These are phyloP conservation scores for Ensete glaucum DNA, from an alignment of 176 grass and related monocot species.

Conservation along the genomic window DNA sequence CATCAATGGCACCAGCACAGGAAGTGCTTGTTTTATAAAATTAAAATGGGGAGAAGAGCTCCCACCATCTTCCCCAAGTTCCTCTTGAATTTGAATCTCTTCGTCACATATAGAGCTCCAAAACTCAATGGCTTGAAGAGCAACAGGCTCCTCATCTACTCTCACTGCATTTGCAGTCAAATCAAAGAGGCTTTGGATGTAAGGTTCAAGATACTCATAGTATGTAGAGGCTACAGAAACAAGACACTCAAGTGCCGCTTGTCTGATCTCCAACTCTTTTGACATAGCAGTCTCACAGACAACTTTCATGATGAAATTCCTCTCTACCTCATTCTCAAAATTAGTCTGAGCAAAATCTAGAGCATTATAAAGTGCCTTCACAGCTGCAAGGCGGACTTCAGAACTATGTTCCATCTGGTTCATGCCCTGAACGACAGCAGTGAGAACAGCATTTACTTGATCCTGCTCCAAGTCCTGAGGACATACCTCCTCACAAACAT, in stretches of 20 bases:
- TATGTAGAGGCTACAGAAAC: constrained; percentile 81
- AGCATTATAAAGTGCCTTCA: constrained; percentile 67
- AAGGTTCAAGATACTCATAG: constrained; percentile 48
- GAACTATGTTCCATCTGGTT: constrained; percentile 45
- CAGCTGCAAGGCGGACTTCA: constrained; percentile 69
- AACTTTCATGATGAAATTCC: constrained; percentile 75
- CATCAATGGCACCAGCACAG: constrained; percentile 80
- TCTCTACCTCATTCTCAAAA: constrained; percentile 85
- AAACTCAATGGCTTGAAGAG: constrained; percentile 76
- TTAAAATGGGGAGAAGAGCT: constrained; percentile 52
- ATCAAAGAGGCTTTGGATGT: constrained; percentile 65
- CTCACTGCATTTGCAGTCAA: constrained; percentile 64
- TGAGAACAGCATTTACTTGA: constrained; percentile 76
- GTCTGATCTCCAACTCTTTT: constrained; percentile 66
- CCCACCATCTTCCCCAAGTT: constrained; percentile 45
- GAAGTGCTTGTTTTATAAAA: constrained; percentile 78
- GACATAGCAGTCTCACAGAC: constrained; percentile 66
- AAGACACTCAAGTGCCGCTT: constrained; percentile 70
- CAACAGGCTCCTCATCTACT: constrained; percentile 53
- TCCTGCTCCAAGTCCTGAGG: constrained; percentile 64
- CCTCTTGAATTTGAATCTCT: constrained; percentile 69
- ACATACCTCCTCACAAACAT: constrained; percentile 87
- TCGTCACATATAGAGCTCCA: constrained; percentile 88
- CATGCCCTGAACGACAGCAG: constrained; percentile 77
- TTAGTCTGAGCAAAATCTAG: constrained; percentile 77